Evolutionary conservation across 2,329 filamentous ascomycete genomes (phyloP).

Genomic region (Fusarium sp.): DNA sequence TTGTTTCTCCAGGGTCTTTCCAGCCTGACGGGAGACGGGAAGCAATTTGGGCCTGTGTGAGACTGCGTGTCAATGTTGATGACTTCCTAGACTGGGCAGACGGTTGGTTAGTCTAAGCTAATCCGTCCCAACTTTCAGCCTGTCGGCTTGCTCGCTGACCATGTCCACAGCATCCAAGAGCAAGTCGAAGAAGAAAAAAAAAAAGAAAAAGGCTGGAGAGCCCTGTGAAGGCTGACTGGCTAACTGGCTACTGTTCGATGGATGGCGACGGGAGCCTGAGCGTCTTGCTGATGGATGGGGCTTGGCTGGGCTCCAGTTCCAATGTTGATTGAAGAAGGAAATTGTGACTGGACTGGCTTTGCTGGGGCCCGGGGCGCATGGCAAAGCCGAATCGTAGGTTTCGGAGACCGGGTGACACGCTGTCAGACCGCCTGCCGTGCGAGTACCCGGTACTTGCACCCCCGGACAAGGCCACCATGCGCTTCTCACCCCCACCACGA

Average conservation of each 20-base stretch:
- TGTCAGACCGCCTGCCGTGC: not conserved
- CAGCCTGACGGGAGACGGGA: constrained; percentile 2
- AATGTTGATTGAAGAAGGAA: constrained; percentile 15
- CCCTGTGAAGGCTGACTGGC: not conserved
- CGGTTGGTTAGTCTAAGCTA: not conserved
- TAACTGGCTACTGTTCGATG: constrained; percentile 2
- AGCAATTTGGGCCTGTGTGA: not conserved
- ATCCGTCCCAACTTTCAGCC: constrained; percentile 22
- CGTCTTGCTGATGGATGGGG: constrained; percentile 4
- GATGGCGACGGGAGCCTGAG: constrained; percentile 20
- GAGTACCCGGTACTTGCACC: constrained; percentile 31
- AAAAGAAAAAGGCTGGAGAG: constrained; percentile 33
- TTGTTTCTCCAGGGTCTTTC: constrained; percentile 2
- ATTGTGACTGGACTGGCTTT: constrained; percentile 31
- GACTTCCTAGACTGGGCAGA: constrained; percentile 26
- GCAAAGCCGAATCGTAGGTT: constrained; percentile 10
- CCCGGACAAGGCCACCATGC: constrained; percentile 18
- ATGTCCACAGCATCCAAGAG: not conserved
- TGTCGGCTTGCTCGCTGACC: constrained; percentile 25
- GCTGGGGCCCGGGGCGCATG: constrained; percentile 14
- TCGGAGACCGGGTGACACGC: constrained; percentile 9
- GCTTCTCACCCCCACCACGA: constrained; percentile 28
- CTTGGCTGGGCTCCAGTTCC: constrained; percentile 1
- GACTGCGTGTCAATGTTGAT: constrained; percentile 22
- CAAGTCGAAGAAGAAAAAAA: constrained; percentile 7